A percentile compares a stretch with the other conserved stretches of the same genome.
Evolutionary conservation across 768 basidiomycete species (phyloP).

Genomic region (Postia placenta): DNA sequence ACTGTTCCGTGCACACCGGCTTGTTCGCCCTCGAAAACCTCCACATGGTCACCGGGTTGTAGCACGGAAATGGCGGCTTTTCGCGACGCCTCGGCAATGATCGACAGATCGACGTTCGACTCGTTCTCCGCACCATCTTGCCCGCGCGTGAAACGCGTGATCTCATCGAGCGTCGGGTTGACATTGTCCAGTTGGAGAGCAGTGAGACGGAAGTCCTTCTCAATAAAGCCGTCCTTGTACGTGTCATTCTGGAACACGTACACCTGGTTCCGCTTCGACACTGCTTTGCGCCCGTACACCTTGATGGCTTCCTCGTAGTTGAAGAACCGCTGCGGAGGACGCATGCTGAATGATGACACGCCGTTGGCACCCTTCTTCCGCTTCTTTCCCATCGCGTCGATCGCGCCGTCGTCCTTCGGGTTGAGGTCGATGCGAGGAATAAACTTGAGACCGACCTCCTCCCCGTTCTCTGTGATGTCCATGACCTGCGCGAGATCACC

Average conservation of each 20-base stretch:
- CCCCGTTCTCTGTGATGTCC: conserved; percentile 89
- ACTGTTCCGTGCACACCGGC: conserved; percentile 89
- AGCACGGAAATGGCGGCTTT: conserved; percentile 89
- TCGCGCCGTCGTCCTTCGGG: conserved; percentile 71
- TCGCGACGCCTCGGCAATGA: conserved; percentile 88
- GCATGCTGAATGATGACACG: conserved; percentile 45
- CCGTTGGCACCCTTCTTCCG: conserved; percentile 58
- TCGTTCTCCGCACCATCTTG: conserved; percentile 67
- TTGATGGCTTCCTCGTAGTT: conserved; percentile 89
- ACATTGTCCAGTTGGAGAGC: conserved; percentile 81
- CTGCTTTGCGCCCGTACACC: conserved; percentile 74
- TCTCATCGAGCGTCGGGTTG: conserved; percentile 93
- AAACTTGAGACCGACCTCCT: conserved; percentile 88
- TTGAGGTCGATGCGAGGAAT: conserved; percentile 97
- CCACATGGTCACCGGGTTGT: conserved; percentile 97
- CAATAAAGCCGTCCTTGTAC: conserved; percentile 90
- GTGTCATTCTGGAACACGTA: conserved; percentile 92
- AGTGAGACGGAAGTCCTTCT: conserved; percentile 88
- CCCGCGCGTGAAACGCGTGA: conserved; percentile 80
- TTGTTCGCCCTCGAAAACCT: conserved; percentile 97
- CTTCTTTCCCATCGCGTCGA: conserved; percentile 55
- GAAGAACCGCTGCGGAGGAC: conserved; percentile 90
- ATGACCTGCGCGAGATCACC: conserved; percentile 95
- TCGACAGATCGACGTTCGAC: conserved; percentile 74
- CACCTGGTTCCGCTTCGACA: conserved; percentile 65